Base-by-base conservation (phyloP, 2,329 filamentous ascomycete genomes). In the Leptographium galeiforme region DNA sequence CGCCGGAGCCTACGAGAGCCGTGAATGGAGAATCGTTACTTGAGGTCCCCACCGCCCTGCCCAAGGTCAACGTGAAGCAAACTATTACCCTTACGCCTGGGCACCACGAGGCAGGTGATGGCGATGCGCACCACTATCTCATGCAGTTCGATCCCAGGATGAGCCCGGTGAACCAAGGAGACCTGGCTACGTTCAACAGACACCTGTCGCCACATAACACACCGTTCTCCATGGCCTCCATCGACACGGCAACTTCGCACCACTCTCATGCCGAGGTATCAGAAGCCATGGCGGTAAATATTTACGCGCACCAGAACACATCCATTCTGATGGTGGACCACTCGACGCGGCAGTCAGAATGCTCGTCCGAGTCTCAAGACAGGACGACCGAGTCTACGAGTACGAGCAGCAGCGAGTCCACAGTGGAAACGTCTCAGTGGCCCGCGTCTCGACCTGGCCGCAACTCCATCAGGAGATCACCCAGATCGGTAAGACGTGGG, bases 221-320 rank as follows among this genome's bases (percentile, higher is more conserved):
- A 0, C 81, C 81, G 5, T 83, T 84, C 59, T 84, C 81, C 2
- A 68, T 78, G 54, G 69, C 71, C 0, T 84, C 81, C 0, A 72
- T 82, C 48, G 80, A 82, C 52, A 81, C 78, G n/a, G 76, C 70
- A 40, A 82, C 80, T 1, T 58, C 60, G 3, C 57, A 60, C 40
- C 58, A 59, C n/a, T 81, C 77, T 3, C 71, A 72, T 46, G 72
- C 73, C 4, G 80, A 82, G 58, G 74, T 84, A 43, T 80, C 79
- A 1, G 79, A 84, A 66, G 81, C 81, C 38, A 67, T 77, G 62
- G 78, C 77, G 41, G 73, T 84, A 53, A 79, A 73, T 56, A 79
- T 84, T 60, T 82, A 76, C 58, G 73, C 77, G 19, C 81, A 84
- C 57, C 79, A 84, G 60, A 84, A 83, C 59, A 81, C 75, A 48